phyloP scores from a whole-genome alignment of 768 basidiomycete genomes.

The Suillus discolor region DNA sequence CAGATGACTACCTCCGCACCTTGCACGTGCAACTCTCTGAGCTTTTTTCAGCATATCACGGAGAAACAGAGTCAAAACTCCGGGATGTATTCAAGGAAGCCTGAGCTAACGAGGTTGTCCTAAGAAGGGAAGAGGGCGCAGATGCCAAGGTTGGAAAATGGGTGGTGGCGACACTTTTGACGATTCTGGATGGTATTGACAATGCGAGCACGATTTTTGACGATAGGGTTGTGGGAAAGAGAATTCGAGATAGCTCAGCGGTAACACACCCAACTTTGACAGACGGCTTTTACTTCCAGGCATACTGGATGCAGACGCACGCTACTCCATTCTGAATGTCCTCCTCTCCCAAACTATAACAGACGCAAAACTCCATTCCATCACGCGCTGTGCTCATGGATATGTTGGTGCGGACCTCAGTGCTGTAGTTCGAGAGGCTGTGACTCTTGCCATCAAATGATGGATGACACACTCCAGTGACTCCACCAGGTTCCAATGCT shows the following conservation, averaged over 20 bases:
- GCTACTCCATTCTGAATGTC: conserved; percentile 83
- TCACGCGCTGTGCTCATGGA: conserved; percentile 88
- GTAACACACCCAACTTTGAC: not conserved
- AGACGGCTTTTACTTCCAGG: conserved; percentile 45
- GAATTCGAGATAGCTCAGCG: conserved; percentile 90
- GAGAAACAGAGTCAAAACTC: conserved; percentile 91
- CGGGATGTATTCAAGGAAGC: conserved; percentile 91
- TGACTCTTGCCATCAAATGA: conserved; percentile 87
- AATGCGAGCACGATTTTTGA: conserved; percentile 42
- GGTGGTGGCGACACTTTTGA: conserved; percentile 93
- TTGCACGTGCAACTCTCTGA: conserved; percentile 46
- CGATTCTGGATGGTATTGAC: conserved; percentile 91
- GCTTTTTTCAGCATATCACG: conserved; percentile 95
- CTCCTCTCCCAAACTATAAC: conserved; percentile 74
- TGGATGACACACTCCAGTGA: conserved; percentile 54
- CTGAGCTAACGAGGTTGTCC: conserved; percentile 83
- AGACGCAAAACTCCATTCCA: conserved; percentile 55
- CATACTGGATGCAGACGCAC: conserved; percentile 84
- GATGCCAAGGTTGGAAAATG: conserved; percentile 96
- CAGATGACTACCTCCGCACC: too few relatives aligned
- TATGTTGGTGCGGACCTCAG: conserved; percentile 97
- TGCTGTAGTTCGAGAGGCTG: conserved; percentile 91
- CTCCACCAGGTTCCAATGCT: conserved; percentile 8
- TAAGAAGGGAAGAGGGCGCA: conserved; percentile 83
- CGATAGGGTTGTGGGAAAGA: conserved; percentile 83